Conservation (phyloP, 352 stramenopile genomes). For the Phytophthora rubi region DNA sequence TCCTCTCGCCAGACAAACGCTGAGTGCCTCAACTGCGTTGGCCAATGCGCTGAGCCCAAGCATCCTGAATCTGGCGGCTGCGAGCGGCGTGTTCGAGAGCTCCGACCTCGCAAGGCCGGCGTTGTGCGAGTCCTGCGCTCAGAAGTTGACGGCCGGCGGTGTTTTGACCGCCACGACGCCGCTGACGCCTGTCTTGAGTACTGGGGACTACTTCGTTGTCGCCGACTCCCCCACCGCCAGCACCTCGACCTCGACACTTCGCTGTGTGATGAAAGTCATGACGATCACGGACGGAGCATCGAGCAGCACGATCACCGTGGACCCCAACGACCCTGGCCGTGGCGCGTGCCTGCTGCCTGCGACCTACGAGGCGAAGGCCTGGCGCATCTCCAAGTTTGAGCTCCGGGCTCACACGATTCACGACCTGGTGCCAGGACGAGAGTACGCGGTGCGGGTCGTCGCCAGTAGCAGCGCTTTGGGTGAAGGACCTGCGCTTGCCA, state of each 20-base stretch:
- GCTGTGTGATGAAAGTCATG: slow-evolving; percentile 59
- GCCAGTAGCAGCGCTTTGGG: slow-evolving; percentile 40
- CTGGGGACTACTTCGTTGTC: slow-evolving; percentile 65
- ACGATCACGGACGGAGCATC: background rate
- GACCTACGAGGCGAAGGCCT: slow-evolving; percentile 61
- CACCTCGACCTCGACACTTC: slow-evolving; percentile 18
- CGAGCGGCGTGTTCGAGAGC: slow-evolving; percentile 38
- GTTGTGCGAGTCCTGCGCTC: slow-evolving; percentile 65
- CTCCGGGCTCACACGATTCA: slow-evolving; percentile 60
- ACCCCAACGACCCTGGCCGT: slow-evolving; percentile 24
- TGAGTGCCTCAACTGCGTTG: slow-evolving; percentile 38
- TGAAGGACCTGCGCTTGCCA: slow-evolving; percentile 46
- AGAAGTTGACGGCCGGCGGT: slow-evolving; percentile 46
- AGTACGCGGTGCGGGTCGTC: slow-evolving; percentile 72
- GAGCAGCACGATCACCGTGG: slow-evolving; percentile 39
- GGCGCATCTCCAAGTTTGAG: slow-evolving; percentile 68
- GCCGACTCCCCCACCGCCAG: slow-evolving; percentile 47
- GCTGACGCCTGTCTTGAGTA: slow-evolving; percentile 25
- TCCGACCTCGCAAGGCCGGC: slow-evolving; percentile 31
- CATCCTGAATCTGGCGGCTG: slow-evolving; percentile 57
- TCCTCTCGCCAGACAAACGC: slow-evolving; percentile 56
- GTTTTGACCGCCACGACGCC: slow-evolving; percentile 53
- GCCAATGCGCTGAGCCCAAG: slow-evolving; percentile 34
- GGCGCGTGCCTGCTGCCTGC: slow-evolving; percentile 51
- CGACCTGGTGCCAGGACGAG: slow-evolving; percentile 67